Percentiles rank a stretch among this genome's conserved stretches.
Evolutionary conservation across 352 stramenopile genomes (phyloP).

Genomic region (Pythium myriotylum): DNA sequence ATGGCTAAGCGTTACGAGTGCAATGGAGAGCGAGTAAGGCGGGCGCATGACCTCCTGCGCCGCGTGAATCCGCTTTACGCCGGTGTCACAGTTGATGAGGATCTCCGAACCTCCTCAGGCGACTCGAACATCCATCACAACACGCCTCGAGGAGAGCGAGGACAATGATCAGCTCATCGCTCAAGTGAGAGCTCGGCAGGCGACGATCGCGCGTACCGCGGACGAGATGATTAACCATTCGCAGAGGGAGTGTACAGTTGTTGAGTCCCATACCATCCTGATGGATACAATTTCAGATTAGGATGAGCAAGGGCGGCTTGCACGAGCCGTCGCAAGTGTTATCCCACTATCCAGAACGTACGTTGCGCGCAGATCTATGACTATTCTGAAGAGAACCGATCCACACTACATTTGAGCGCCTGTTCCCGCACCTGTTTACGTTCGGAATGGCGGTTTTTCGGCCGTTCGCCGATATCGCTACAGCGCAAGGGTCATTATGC

Average conservation of each 20-base stretch:
- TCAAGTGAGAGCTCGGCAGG: slow-evolving; percentile 10
- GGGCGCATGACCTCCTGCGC: slow-evolving; percentile 5
- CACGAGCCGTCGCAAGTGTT: slow-evolving; percentile 6
- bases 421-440: slow-evolving; percentile 27
- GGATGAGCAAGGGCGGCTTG: slow-evolving; percentile 9
- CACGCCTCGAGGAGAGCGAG: not conserved
- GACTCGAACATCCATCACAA: not conserved
- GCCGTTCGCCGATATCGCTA: too few species aligned
- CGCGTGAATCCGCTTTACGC: slow-evolving; percentile 27
- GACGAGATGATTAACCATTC: slow-evolving; percentile 19
- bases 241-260: slow-evolving; percentile 18
- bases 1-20: slow-evolving; percentile 30
- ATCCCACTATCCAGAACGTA: not conserved
- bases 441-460: slow-evolving; percentile 24
- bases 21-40: slow-evolving; percentile 9
- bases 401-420: slow-evolving; percentile 3
- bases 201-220: not conserved
- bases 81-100: not conserved
- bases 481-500: slow-evolving; percentile 13
- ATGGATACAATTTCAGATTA: slow-evolving; percentile 19
- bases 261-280: slow-evolving; percentile 24
- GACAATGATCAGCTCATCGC: too few species aligned
- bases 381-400: too few species aligned
- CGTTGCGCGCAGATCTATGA: slow-evolving; percentile 1
- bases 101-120: not conserved